Base-by-base conservation (phyloP, 2,329 filamentous ascomycete species). In the Colletotrichum simmondsii region DNA sequence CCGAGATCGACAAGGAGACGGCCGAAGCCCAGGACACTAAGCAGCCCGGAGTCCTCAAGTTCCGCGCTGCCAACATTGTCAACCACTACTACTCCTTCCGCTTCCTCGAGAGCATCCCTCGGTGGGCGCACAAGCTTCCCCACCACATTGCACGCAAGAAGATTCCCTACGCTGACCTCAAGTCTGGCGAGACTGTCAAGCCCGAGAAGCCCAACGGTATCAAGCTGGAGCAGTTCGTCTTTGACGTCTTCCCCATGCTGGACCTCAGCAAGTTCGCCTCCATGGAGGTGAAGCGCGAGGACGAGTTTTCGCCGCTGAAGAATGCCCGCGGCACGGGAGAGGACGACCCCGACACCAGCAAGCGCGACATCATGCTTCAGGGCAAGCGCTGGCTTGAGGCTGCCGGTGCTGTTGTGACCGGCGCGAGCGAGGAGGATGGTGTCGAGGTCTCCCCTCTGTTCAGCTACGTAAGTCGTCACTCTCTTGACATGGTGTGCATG, bases 191-290 rank as follows among this genome's bases (percentile, higher is more conserved):
- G 82, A 90, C 91, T 0, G 87, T 98, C 83, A 98, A 98, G 89
- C 95, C 96, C 3, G 92, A 95, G 82, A 97, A 95, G 86, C 95
- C 97, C 76, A 99, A 99, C 81, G 97, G 97, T 77, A 95, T 99
- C 89, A 99, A 99, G 89, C 91, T 99, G 52, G 97, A 99, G 89
- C 97, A 98, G 85, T 99, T 98, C 79, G 95, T 99, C 74, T 99
- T 99, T 81, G 97, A 99, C 81, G 97, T 97, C 80, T 99, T 99
- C 89, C 95, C 96, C 74, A 90, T 96, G 87, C 87, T 97, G 65
- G 86, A 92, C 22, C 91, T 99, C 75, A 89, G 92, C 76, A 95
- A 97, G 85, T 99, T 99, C 80, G 97, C 95, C 28, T 97, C 92
- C 84, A 93, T 98, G 86, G 97, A 99, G 85, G 97, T 99, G 65